phyloP scores from a whole-genome alignment of 257 asterid species.

The Solanum pinnatisectum region DNA sequence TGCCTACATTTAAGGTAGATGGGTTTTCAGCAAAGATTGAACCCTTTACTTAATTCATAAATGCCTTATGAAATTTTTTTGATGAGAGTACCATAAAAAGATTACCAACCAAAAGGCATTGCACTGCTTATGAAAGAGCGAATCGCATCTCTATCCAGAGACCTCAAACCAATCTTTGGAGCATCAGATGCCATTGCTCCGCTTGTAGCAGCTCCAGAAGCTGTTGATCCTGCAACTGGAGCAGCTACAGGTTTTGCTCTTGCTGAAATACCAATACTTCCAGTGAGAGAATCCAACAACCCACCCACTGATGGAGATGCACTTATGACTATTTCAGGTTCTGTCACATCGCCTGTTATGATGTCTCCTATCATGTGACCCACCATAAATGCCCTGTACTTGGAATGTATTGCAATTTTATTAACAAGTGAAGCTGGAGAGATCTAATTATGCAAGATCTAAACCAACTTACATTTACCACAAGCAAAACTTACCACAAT shows the following conservation, averaged over 20 bases:
- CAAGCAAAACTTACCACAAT: background rate
- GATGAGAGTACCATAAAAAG: slow-evolving; percentile 21
- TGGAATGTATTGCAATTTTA: slow-evolving; percentile 6
- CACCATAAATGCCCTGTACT: slow-evolving; percentile 63
- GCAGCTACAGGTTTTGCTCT: slow-evolving; percentile 83
- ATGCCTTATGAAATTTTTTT: background rate
- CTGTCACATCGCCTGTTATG: slow-evolving; percentile 61
- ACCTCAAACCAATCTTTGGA: slow-evolving; percentile 72
- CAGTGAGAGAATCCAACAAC: slow-evolving; percentile 87
- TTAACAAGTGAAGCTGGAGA: background rate
- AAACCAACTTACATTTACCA: background rate
- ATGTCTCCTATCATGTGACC: slow-evolving; percentile 79
- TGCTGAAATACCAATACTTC: slow-evolving; percentile 84
- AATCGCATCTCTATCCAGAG: slow-evolving; percentile 80
- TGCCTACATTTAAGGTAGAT: slow-evolving; percentile 34
- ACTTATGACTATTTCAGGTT: slow-evolving; percentile 80
- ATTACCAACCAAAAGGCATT: slow-evolving; percentile 92
- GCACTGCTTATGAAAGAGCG: slow-evolving; percentile 74
- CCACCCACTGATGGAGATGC: slow-evolving; percentile 93
- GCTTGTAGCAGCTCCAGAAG: slow-evolving; percentile 48
- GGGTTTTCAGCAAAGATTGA: background rate
- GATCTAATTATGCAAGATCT: background rate
- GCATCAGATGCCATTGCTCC: slow-evolving; percentile 63
- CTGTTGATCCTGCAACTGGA: slow-evolving; percentile 68
- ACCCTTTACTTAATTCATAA: background rate